These are phyloP conservation scores for Rhizomucor miehei DNA, from an alignment of 371 early-diverging fungal species.

Conservation along the genomic window DNA sequence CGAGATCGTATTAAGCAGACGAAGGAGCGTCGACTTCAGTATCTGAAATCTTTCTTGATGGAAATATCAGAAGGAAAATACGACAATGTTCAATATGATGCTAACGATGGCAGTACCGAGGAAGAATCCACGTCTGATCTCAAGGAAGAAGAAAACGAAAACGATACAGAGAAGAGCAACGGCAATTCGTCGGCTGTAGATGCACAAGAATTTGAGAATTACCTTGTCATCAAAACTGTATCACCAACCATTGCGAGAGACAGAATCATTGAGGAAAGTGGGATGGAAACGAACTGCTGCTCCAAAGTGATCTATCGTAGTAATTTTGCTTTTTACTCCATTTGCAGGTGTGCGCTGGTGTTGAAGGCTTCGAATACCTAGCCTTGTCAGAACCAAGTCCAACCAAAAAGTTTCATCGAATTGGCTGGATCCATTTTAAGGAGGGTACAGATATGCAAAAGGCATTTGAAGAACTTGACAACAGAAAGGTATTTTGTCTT, in stretches of 20 bases:
- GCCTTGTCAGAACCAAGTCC: slow-evolving; percentile 87
- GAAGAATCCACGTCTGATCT: slow-evolving; percentile 1
- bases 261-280: slow-evolving; percentile 67
- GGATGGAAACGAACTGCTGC: no score
- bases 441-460: slow-evolving; percentile 77
- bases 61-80: slow-evolving; percentile 71
- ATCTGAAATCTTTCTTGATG: slow-evolving; percentile 57
- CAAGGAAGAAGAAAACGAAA: slow-evolving; percentile 18
- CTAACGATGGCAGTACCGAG: slow-evolving; percentile 30
- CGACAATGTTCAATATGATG: slow-evolving; percentile 66
- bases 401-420: slow-evolving; percentile 78
- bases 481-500: slow-evolving; percentile 31
- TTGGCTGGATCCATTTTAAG: slow-evolving; percentile 92
- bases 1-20: slow-evolving; percentile 55
- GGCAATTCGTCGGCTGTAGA: slow-evolving; percentile 14
- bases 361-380: slow-evolving; percentile 81
- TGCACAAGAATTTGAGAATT: slow-evolving; percentile 35
- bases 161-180: slow-evolving; percentile 6
- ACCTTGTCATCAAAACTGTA: slow-evolving; percentile 80
- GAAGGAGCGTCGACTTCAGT: slow-evolving; percentile 48
- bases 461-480: slow-evolving; percentile 65
- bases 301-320: not conserved
- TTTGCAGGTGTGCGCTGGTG: slow-evolving; percentile 63
- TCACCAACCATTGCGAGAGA: slow-evolving; percentile 75
- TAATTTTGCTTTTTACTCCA: not conserved